phyloP scores from a whole-genome alignment of 164 flowering plant genomes.

The Umbilicus rupestris region DNA sequence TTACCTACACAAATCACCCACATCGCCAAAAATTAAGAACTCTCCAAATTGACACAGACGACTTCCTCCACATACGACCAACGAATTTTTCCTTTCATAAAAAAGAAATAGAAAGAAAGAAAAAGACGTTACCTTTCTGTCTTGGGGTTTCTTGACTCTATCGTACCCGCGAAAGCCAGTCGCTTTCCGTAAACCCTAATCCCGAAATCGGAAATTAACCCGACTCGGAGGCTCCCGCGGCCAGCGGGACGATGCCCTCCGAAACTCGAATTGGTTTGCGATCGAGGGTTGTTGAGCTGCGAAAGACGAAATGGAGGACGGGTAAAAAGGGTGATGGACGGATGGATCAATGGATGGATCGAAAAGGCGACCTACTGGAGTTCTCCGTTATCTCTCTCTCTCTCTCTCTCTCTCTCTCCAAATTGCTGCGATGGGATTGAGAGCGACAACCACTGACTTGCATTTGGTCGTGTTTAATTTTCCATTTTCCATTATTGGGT shows the following conservation, averaged over 20 bases:
- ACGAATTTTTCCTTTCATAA: not conserved
- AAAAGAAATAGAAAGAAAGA: not conserved
- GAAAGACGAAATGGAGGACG: not conserved
- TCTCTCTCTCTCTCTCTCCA: not conserved
- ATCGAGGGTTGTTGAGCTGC: not conserved
- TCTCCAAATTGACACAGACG: not conserved
- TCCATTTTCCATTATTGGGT: not conserved
- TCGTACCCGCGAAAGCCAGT: not conserved
- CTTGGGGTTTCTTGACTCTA: not conserved
- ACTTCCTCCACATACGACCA: not conserved
- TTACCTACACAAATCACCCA: constrained; percentile 18
- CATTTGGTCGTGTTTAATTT: not conserved
- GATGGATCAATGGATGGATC: not conserved
- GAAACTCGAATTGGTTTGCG: not conserved
- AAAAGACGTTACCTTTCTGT: not conserved
- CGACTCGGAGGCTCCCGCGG: not conserved
- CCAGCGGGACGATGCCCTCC: not conserved
- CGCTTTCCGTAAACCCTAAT: not conserved
- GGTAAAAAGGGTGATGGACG: not conserved
- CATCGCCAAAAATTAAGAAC: not conserved
- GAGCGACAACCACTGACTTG: constrained; percentile 1
- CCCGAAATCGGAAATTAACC: not conserved
- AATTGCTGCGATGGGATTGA: constrained; percentile 6
- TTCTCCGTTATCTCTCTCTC: not conserved
- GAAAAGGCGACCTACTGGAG: not conserved